Percentiles rank a stretch among this genome's conserved stretches.
Evolutionary conservation across 768 basidiomycete species (phyloP).

Genomic region (Lactifluus echinatus): DNA sequence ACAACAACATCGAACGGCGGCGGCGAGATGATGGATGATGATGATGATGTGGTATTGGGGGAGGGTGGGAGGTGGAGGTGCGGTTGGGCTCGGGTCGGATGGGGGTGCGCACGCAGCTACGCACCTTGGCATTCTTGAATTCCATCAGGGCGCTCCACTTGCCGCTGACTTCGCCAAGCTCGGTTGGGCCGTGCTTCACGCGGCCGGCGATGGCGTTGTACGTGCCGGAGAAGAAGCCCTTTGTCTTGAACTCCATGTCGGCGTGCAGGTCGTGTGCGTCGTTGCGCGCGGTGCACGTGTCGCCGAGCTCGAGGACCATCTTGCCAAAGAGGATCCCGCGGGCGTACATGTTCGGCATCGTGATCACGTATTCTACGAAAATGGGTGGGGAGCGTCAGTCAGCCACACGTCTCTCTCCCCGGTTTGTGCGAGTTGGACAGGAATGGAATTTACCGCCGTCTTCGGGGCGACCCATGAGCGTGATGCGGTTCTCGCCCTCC

Average conservation of each 20-base stretch:
- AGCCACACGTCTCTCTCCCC: no score
- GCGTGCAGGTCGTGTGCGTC: constrained; percentile 63
- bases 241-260: constrained; percentile 96
- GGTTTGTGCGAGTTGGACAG: no score
- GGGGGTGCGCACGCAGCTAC: constrained; percentile 7
- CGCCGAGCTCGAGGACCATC: constrained; percentile 95
- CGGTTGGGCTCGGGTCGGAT: no score
- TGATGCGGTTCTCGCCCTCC: constrained; percentile 92
- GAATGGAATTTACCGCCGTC: constrained; percentile 62
- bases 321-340: constrained; percentile 82
- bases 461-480: constrained; percentile 70
- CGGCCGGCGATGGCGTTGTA: constrained; percentile 87
- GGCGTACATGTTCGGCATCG: constrained; percentile 98
- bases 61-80: no score
- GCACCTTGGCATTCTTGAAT: constrained; percentile 60
- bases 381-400: no score
- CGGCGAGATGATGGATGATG: no score
- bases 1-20: no score
- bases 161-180: constrained; percentile 81
- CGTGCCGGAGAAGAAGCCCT: constrained; percentile 96
- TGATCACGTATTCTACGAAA: constrained; percentile 66
- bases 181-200: constrained; percentile 52
- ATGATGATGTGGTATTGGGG: no score
- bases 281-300: constrained; percentile 78
- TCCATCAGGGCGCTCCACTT: constrained; percentile 91